Conservation (phyloP, 148 eudicot genomes). For the Selenicereus undatus region DNA sequence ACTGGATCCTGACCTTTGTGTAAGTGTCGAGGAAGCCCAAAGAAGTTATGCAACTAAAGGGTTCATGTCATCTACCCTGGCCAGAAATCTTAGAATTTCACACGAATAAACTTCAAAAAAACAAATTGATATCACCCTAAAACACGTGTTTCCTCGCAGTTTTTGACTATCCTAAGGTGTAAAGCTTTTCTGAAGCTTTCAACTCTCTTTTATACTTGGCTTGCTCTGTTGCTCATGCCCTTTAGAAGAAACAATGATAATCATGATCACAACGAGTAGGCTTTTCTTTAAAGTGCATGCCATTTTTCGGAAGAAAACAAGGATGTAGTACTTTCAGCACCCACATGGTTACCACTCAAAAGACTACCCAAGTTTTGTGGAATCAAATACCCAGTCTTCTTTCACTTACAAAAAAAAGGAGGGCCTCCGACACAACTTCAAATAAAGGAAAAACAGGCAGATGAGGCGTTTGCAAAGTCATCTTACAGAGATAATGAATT, state of each 20-base stretch:
- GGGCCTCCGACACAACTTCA: too few relatives aligned
- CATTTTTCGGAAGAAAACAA: too few relatives aligned
- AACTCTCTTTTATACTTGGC: neutral
- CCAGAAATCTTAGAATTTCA: too few relatives aligned
- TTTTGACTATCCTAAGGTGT: too few relatives aligned
- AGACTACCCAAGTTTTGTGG: neutral
- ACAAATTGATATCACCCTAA: neutral
- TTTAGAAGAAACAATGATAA: too few relatives aligned
- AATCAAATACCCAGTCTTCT: neutral
- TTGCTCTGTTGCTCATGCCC: too few relatives aligned
- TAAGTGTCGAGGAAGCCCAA: neutral
- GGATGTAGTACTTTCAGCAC: neutral
- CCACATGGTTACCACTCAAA: neutral
- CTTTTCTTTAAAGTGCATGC: too few relatives aligned
- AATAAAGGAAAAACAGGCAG: neutral
- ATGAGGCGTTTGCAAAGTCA: neutral
- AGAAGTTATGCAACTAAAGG: neutral
- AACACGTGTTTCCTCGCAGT: too few relatives aligned
- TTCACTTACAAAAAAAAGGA: neutral
- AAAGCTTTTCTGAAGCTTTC: too few relatives aligned
- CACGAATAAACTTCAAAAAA: neutral
- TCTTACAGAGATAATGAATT: slow-evolving; percentile 59
- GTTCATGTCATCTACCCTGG: neutral
- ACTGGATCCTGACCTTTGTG: neutral
- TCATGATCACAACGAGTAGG: too few relatives aligned